These are phyloP conservation scores for Aspergillus panamensis DNA, from an alignment of 495 filamentous ascomycete genomes.

Conservation along the genomic window DNA sequence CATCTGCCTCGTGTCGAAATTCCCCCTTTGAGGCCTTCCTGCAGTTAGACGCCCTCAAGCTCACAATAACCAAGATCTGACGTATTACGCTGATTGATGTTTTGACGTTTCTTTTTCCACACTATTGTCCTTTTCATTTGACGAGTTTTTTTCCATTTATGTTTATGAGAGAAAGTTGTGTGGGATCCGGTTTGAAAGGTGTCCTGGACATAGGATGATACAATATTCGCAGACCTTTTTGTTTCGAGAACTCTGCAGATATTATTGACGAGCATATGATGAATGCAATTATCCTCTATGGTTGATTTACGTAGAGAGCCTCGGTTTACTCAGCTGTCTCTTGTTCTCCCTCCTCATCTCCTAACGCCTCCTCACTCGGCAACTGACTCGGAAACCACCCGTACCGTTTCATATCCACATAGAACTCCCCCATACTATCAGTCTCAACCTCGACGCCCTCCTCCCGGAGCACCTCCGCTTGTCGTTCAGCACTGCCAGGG, in stretches of 20 bases:
- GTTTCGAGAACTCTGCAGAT: slow-evolving; percentile 17
- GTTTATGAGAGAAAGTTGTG: slow-evolving; percentile 12
- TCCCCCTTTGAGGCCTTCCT: neutral
- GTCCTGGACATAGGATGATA: slow-evolving; percentile 11
- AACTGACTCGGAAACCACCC: slow-evolving; percentile 70
- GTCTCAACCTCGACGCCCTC: slow-evolving; percentile 68
- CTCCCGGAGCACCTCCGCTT: slow-evolving; percentile 60
- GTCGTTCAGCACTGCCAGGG: slow-evolving; percentile 62
- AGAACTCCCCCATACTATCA: slow-evolving; percentile 65
- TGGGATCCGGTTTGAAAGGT: slow-evolving; percentile 13
- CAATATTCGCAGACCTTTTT: slow-evolving; percentile 11
- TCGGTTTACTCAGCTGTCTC: slow-evolving; percentile 4
- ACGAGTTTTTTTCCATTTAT: slow-evolving; percentile 6
- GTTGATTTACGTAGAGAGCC: too few relatives aligned
- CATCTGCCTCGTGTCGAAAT: neutral
- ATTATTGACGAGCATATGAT: slow-evolving; percentile 6
- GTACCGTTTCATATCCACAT: slow-evolving; percentile 61
- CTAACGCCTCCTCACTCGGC: slow-evolving; percentile 36
- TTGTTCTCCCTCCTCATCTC: slow-evolving; percentile 12
- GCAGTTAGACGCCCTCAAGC: neutral
- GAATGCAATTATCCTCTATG: neutral
- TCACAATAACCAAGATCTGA: neutral
- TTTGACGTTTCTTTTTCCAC: neutral
- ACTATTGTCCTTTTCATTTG: neutral
- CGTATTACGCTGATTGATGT: slow-evolving; percentile 4